A percentile compares a stretch with the other conserved stretches of the same genome.
Evolutionary conservation across 2,329 filamentous ascomycete genomes (phyloP).

Genomic region (Nannizzia gypsea): DNA sequence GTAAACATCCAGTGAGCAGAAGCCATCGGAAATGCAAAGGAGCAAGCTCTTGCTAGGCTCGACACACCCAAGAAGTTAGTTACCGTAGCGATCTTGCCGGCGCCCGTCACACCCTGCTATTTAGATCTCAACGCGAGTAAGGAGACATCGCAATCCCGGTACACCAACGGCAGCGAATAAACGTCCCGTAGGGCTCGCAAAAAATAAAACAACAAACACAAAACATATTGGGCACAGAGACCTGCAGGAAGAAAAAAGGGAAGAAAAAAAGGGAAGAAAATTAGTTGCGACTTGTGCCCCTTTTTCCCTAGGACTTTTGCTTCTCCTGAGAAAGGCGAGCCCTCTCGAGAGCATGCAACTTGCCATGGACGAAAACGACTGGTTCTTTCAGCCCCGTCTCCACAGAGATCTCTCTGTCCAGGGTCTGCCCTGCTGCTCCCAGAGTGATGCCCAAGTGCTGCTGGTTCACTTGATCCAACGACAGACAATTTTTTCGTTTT

Average conservation of each 20-base stretch:
- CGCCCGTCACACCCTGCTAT: not conserved
- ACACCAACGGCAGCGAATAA: conserved; percentile 4
- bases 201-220: not conserved
- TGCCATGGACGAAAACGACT: conserved; percentile 3
- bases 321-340: not conserved
- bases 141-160: conserved; percentile 3
- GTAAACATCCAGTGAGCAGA: no score
- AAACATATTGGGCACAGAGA: conserved; percentile 2
- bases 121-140: not conserved
- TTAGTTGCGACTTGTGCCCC: not conserved
- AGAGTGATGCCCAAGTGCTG: not conserved
- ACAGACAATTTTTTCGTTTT: not conserved
- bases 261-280: no score
- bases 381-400: not conserved
- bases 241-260: not conserved
- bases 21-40: not conserved
- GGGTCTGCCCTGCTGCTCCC: not conserved
- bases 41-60: not conserved
- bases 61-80: no score
- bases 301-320: not conserved
- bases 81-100: not conserved
- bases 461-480: not conserved
- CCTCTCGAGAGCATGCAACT: not conserved
- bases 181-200: not conserved
- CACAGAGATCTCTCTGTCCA: not conserved